Evolutionary conservation across 2,329 filamentous ascomycete species (phyloP).

Genomic region (Daldinia sp.): DNA sequence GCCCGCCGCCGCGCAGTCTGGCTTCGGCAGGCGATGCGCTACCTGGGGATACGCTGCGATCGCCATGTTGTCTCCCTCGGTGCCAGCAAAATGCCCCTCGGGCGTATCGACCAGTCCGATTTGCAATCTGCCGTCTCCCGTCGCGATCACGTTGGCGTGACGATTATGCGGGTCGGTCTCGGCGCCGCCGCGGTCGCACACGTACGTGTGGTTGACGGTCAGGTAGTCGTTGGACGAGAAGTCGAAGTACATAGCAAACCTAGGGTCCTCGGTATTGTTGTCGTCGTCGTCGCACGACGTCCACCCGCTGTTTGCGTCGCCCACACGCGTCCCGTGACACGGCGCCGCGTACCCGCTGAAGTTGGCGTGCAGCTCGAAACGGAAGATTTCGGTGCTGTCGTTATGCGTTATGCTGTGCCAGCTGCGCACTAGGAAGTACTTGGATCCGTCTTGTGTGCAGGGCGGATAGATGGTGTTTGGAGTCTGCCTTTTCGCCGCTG

Average conservation of each 20-base stretch:
- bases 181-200: conserved; percentile 13
- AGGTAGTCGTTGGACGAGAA: conserved; percentile 27
- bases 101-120: conserved; percentile 23
- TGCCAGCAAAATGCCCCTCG: conserved; percentile 22
- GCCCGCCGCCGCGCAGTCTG: conserved; percentile 2
- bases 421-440: conserved; percentile 15
- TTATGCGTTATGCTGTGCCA: conserved; percentile 13
- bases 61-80: conserved; percentile 23
- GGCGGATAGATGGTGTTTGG: not conserved
- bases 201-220: conserved; percentile 16
- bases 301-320: conserved; percentile 14
- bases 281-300: conserved; percentile 4
- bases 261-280: not conserved
- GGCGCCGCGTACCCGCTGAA: conserved; percentile 21
- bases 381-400: conserved; percentile 15
- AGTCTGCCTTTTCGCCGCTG: not conserved
- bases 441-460: conserved; percentile 4
- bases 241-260: conserved; percentile 7
- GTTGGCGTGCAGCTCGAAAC: conserved; percentile 9
- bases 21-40: conserved; percentile 11
- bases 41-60: conserved; percentile 13
- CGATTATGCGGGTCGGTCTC: conserved; percentile 12
- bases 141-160: conserved; percentile 4
- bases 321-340: conserved; percentile 8
- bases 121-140: conserved; percentile 9